phyloP scores from a whole-genome alignment of 2,329 filamentous ascomycete species.

The Elsinoe arachidis region DNA sequence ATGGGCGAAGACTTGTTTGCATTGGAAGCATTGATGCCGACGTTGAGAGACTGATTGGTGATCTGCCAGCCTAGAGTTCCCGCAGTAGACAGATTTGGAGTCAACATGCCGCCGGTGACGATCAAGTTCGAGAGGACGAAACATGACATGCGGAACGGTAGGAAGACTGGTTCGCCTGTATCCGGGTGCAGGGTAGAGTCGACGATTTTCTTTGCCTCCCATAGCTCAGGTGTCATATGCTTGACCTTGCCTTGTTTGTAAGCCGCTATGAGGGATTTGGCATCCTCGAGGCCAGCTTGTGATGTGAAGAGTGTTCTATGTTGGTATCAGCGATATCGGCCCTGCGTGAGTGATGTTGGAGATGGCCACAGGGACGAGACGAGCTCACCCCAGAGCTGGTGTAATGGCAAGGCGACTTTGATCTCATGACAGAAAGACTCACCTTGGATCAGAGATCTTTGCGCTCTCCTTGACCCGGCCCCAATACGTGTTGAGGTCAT shows the following conservation, averaged over 20 bases:
- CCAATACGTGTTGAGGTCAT: constrained; percentile 90
- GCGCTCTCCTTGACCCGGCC: constrained; percentile 85
- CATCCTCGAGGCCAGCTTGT: constrained; percentile 67
- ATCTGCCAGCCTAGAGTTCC: constrained; percentile 93
- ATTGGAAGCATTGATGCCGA: constrained; percentile 95
- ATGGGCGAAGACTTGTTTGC: constrained; percentile 95
- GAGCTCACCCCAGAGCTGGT: too few relatives aligned
- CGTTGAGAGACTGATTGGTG: constrained; percentile 93
- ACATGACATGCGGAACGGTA: constrained; percentile 95
- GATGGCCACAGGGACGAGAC: not conserved
- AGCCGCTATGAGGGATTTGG: constrained; percentile 68
- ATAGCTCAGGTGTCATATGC: constrained; percentile 82
- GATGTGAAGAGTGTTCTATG: constrained; percentile 78
- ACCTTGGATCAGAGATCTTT: constrained; percentile 92
- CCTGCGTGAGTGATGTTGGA: not conserved
- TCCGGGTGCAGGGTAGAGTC: constrained; percentile 96
- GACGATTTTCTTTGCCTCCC: constrained; percentile 93
- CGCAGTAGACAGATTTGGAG: constrained; percentile 71
- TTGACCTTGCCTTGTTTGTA: constrained; percentile 79
- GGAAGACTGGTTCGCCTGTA: constrained; percentile 81
- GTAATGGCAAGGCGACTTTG: too few relatives aligned
- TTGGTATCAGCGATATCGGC: constrained; percentile 6
- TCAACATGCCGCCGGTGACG: constrained; percentile 94
- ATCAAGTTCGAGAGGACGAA: constrained; percentile 90
- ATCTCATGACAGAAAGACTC: constrained; percentile 34